phyloP scores from a whole-genome alignment of 2,329 filamentous ascomycete species.

The Aspergillus transmontanensis region DNA sequence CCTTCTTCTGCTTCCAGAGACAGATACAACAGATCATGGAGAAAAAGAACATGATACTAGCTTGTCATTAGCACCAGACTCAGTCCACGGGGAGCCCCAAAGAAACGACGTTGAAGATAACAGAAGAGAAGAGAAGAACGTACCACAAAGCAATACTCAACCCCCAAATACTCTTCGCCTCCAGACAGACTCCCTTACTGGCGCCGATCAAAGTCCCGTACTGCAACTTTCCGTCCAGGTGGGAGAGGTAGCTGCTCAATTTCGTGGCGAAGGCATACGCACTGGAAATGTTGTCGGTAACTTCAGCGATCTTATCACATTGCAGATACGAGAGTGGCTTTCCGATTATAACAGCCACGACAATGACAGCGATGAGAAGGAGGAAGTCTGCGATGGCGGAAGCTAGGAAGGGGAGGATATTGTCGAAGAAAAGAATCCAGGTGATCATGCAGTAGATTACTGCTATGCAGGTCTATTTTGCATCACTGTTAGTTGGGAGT shows the following conservation, averaged over 20 bases:
- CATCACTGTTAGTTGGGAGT: slow-evolving; percentile 20
- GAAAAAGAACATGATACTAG: slow-evolving; percentile 67
- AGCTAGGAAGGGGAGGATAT: slow-evolving; percentile 73
- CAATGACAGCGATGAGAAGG: slow-evolving; percentile 75
- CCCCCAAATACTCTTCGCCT: slow-evolving; percentile 88
- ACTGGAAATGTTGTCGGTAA: slow-evolving; percentile 49
- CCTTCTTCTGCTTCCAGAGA: slow-evolving; percentile 64
- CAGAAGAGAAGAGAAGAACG: slow-evolving; percentile 28
- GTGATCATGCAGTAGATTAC: slow-evolving; percentile 78
- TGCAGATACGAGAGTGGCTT: slow-evolving; percentile 77
- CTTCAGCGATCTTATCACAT: slow-evolving; percentile 62
- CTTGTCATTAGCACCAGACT: slow-evolving; percentile 11
- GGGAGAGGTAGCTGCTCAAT: slow-evolving; percentile 55
- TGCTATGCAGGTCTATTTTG: slow-evolving; percentile 69
- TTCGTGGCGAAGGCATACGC: slow-evolving; percentile 58
- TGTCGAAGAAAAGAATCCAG: slow-evolving; percentile 78
- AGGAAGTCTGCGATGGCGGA: slow-evolving; percentile 66
- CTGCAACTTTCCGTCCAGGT: slow-evolving; percentile 52
- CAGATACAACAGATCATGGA: slow-evolving; percentile 61
- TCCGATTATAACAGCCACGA: slow-evolving; percentile 76
- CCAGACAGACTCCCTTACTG: slow-evolving; percentile 69
- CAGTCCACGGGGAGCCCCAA: neutral
- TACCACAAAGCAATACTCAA: slow-evolving; percentile 75
- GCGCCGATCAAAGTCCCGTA: slow-evolving; percentile 61
- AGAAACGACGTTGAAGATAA: neutral